Conservation (phyloP, 2,329 filamentous ascomycete species). For the Herpotrichia juniperi region DNA sequence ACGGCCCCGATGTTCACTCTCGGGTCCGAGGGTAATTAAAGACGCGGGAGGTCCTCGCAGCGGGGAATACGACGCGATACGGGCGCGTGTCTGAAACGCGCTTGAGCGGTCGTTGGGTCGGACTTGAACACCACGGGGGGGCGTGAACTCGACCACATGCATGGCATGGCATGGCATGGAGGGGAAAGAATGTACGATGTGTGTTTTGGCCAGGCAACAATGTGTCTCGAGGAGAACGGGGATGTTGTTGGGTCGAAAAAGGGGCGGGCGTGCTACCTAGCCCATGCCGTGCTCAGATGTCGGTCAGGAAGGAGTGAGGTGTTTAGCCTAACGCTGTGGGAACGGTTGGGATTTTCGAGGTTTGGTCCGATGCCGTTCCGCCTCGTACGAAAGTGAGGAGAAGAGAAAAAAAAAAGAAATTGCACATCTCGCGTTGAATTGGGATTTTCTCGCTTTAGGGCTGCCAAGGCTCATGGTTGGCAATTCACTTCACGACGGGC, state of each 20-base stretch:
- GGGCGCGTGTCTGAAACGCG: constrained; percentile 2
- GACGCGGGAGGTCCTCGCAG: not conserved
- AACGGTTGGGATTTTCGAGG: not conserved
- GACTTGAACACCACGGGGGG: not conserved
- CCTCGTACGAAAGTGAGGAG: not conserved
- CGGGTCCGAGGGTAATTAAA: constrained; percentile 5
- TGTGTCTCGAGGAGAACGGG: not conserved
- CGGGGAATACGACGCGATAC: constrained; percentile 3
- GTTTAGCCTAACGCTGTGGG: not conserved
- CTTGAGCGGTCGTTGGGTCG: not conserved
- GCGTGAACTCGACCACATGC: not conserved
- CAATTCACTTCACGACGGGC: not conserved
- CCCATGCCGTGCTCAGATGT: too few species aligned
- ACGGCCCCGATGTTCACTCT: not conserved
- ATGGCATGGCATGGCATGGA: not conserved
- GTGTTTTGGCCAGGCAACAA: not conserved
- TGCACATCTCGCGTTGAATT: not conserved
- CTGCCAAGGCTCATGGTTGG: not conserved
- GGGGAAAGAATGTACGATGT: not conserved
- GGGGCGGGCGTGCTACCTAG: too few species aligned
- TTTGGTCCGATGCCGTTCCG: not conserved
- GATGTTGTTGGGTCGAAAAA: not conserved
- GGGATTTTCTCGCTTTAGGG: too few species aligned
- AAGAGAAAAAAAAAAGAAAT: not conserved
- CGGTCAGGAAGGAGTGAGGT: not conserved